Base-by-base conservation (phyloP, 1,284 basidiomycete species). In the Moesziomyces parantarcticus region DNA sequence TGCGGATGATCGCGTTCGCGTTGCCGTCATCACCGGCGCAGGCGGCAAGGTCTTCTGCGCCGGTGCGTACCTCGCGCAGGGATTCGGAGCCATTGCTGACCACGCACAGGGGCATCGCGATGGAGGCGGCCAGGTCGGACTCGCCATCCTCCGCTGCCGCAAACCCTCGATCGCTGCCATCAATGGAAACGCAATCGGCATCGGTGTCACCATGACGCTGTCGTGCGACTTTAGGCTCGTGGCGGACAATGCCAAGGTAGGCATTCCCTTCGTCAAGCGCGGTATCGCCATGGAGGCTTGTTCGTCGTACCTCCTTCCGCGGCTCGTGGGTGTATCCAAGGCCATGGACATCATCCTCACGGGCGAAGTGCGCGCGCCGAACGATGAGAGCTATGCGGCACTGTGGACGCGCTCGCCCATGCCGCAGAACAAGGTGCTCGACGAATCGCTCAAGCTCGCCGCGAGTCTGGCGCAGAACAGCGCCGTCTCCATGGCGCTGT, bases 101-200 rank as follows among this genome's bases (percentile, higher is more conserved):
- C 63, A 56, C 36, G 70, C 62, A 9, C 57, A 60, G 43, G 58
- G 58, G 1, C 77, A 80, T 41, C 45, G 78, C 2, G 78, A 80
- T 39, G 69, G 68, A 2, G 78, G 78, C 20, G 78, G 78, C 18
- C 58, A 70, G 46, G 50, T 54, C 9, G 58, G 54, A 3, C 40
- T 75, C 18, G 51, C 77, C 11, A 75, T 80, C 23, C 54, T 76
- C 40, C 52, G 65, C 0, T 79, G 77, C 20, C 46, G 77, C 10
- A 80, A 80, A 29, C 69, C 69, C 3, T 60, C 48, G 20, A 75
- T 80, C 22, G 78, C 77, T 2, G 78, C 78, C 5, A 70, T 80
- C 20, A 79, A 80, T 44, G 78, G 78, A 21, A 75, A 70, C 36
- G 71, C 77, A 1, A 78, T 80, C 14, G 78, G 78, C 8, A 75